Base-by-base conservation (phyloP, 1,284 basidiomycete species). In the Pholiota adiposa region DNA sequence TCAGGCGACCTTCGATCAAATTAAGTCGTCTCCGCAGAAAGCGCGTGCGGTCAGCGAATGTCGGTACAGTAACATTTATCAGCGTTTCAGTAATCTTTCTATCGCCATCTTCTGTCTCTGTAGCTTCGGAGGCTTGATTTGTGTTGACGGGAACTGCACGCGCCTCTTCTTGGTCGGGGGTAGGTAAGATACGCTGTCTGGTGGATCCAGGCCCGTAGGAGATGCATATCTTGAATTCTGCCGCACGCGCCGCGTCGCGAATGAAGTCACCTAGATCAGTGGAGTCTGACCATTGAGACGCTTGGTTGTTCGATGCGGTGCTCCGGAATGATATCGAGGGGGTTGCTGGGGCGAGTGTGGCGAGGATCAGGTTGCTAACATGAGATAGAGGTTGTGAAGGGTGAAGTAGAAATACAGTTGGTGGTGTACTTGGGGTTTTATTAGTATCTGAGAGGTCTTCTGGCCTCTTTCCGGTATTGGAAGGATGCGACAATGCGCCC, bases 201-300 rank as follows among this genome's bases (percentile, higher is more conserved):
- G 54, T 29, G 43, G 61, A 33, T 16, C 51, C 49, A 19, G 57
- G 59, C 16, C 63, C 58, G 34, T 73, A 70, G n/a, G 71, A 71
- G 54, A 88, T 76, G 67, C 78, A 76, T 50, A 90, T 83, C 6
- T 75, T 77, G 69, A 89, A 89, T 62, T 82, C 75, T 25, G 82
- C 78, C 36, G 80, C 74, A 27, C 83, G 76, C 5, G 85, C 85
- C 5, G 83, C 83, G 67, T 87, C 83, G 55, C 84, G 82, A 63
- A 89, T 83, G 69, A 90, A 89, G 70, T 89, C 86, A 18, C 82
- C 83, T 14, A 89, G 72, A 72, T 88, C 87, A 0, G 87, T 90
- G 3, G 83, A 83, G 58, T 86, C 83, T n/a, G 81, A 81, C 88
- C 88, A 89, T 60, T 84, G 79, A 55, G 78, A 74, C 21, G 75